Base-by-base conservation (phyloP, 495 filamentous ascomycete species). In the Bacidia gigantensis region DNA sequence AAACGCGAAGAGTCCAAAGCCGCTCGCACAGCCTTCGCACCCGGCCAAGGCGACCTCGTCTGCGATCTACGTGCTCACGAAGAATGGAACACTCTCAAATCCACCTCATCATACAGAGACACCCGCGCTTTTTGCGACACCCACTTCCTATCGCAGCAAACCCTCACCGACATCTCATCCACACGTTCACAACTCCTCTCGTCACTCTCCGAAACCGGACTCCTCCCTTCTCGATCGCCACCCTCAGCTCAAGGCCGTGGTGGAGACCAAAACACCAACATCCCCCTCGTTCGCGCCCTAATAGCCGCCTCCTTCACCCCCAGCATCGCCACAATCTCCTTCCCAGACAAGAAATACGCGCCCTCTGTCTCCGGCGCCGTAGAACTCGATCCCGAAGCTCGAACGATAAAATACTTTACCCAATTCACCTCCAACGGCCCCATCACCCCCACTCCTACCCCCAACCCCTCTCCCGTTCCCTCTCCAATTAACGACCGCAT, bases 341-440 rank as follows among this genome's bases (percentile, higher is more conserved):
- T 95, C 62, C 92, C 92, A 0, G 87, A 95, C 67, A 90, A 93
- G 73, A 95, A 93, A 63, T 98, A 92, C 67, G 84, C 86, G 26
- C 78, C 81, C 25, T 86, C 83, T 0, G 72, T 89, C 50, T 81
- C 85, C 1, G 92, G 92, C 24, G 85, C 92, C 2, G 82, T 98
- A 0, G 90, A 89, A 61, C 69, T 95, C 2, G 92, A 98, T 59
- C 90, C 90, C 0, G 92, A 96, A 67, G 89, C 90, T 17, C 73
- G 82, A 23, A 87, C 81, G 12, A 95, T 98, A 65, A 87, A 84
- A 62, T 97, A 89, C 69, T 97, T 85, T 62, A 84, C 83, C 51
- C 81, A 87, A 62, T 85, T 92, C 44, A 85, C 81, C 51, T 85
- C 84, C 0, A 75, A 90, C 39, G 86, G 96, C 29, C 96, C 96